Percentiles rank a stretch among this genome's conserved stretches.
These are phyloP conservation scores for Pythium dissimile DNA, from an alignment of 352 stramenopile genomes.

Conservation along the genomic window DNA sequence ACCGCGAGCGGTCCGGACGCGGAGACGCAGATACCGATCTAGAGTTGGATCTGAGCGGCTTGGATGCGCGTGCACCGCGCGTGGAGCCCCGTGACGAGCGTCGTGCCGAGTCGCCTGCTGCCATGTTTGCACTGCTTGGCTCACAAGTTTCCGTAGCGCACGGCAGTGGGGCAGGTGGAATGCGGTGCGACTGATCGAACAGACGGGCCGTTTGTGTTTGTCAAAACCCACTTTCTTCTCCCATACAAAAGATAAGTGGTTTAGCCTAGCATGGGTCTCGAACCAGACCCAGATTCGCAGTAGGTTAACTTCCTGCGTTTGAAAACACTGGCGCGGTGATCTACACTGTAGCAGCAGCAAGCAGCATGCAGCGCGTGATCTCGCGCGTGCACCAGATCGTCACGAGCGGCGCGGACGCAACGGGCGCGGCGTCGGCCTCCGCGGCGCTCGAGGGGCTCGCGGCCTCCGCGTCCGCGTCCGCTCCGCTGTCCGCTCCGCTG, in stretches of 20 bases:
- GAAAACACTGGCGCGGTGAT: too few species aligned
- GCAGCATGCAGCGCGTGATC: constrained; percentile 55
- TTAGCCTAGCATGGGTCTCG: background rate
- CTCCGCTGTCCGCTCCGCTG: background rate
- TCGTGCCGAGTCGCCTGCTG: background rate
- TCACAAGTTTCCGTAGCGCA: too few species aligned
- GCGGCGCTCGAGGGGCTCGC: constrained; percentile 3
- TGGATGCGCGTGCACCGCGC: constrained; percentile 1
- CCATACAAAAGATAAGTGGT: background rate
- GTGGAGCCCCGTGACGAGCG: constrained; percentile 1
- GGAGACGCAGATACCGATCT: constrained; percentile 17
- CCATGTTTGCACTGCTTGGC: background rate
- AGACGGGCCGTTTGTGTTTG: background rate
- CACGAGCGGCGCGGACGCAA: constrained; percentile 24
- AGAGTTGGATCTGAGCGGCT: constrained; percentile 1
- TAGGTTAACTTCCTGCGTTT: too few species aligned
- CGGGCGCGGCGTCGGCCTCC: background rate
- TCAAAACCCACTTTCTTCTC: background rate
- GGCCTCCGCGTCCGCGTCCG: background rate
- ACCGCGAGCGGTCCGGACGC: constrained; percentile 12
- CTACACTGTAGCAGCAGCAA: too few species aligned
- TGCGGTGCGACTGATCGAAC: too few species aligned
- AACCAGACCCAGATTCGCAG: background rate
- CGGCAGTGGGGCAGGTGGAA: too few species aligned
- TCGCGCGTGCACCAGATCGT: constrained; percentile 73